phyloP scores from a whole-genome alignment of 2,329 filamentous ascomycete species.

The Epichloe glyceriae region DNA sequence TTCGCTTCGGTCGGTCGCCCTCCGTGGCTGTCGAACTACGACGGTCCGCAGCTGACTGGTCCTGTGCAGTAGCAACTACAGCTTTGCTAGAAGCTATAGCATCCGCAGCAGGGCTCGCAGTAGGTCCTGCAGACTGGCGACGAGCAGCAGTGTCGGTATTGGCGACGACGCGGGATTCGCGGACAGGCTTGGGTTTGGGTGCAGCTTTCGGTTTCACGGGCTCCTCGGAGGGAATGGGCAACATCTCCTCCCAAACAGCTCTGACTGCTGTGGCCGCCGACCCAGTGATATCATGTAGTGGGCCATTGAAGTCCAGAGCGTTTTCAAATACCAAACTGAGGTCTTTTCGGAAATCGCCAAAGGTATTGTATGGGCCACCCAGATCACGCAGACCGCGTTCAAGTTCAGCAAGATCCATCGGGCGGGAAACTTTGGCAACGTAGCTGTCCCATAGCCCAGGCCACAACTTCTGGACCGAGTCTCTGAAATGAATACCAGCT shows the following conservation, averaged over 20 bases:
- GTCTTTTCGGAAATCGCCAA: slow-evolving; percentile 63
- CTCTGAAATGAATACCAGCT: slow-evolving; percentile 60
- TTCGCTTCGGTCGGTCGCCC: slow-evolving; percentile 74
- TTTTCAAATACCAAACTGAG: slow-evolving; percentile 71
- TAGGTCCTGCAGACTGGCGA: slow-evolving; percentile 19
- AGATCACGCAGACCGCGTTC: slow-evolving; percentile 65
- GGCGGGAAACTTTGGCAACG: slow-evolving; percentile 53
- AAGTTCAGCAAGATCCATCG: slow-evolving; percentile 75
- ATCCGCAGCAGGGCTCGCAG: slow-evolving; percentile 16
- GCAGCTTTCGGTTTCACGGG: slow-evolving; percentile 42
- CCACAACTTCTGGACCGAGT: slow-evolving; percentile 65
- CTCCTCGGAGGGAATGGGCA: slow-evolving; percentile 36
- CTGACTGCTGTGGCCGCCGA: slow-evolving; percentile 43
- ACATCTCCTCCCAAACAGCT: slow-evolving; percentile 33
- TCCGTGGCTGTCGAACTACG: slow-evolving; percentile 69
- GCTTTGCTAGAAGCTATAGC: slow-evolving; percentile 10
- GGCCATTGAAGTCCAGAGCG: slow-evolving; percentile 69
- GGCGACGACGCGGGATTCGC: slow-evolving; percentile 19
- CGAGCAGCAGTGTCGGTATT: slow-evolving; percentile 14
- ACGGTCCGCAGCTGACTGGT: slow-evolving; percentile 13
- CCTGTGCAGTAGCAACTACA: slow-evolving; percentile 8
- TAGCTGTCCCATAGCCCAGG: slow-evolving; percentile 66
- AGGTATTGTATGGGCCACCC: slow-evolving; percentile 43
- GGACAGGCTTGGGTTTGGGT: slow-evolving; percentile 25
- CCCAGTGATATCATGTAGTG: slow-evolving; percentile 57